Conservation (phyloP, 331 rosid species). For the Pyrus hybrid region DNA sequence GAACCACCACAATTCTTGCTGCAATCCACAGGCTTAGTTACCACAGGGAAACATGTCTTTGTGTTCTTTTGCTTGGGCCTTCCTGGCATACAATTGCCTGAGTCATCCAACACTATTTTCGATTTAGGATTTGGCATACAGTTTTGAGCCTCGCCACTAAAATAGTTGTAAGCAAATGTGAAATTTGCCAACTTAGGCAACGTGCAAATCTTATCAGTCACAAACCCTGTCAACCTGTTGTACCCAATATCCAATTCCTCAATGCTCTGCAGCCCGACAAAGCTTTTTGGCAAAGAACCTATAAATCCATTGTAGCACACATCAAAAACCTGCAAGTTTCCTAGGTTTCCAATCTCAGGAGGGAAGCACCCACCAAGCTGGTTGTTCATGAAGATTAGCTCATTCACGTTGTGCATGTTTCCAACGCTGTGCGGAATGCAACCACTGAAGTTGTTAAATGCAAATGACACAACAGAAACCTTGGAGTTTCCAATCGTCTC, state of each 20-base stretch:
- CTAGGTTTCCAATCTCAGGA: slow-evolving; percentile 35
- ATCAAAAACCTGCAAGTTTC: slow-evolving; percentile 24
- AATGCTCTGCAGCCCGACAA: slow-evolving; percentile 24
- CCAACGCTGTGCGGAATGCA: slow-evolving; percentile 47
- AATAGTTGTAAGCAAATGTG: slow-evolving; percentile 45
- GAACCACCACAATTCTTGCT: slow-evolving; percentile 32
- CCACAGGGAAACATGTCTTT: slow-evolving; percentile 22
- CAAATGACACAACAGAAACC: slow-evolving; percentile 40
- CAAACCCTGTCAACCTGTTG: slow-evolving; percentile 39
- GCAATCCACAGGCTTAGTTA: slow-evolving; percentile 42
- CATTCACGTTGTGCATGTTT: slow-evolving; percentile 40
- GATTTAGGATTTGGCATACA: slow-evolving; percentile 22
- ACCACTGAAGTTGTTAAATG: slow-evolving; percentile 44
- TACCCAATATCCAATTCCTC: slow-evolving; percentile 28
- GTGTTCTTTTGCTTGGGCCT: slow-evolving; percentile 39
- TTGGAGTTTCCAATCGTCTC: slow-evolving; percentile 44
- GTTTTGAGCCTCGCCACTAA: slow-evolving; percentile 33
- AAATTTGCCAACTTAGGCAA: slow-evolving; percentile 39
- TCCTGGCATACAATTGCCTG: slow-evolving; percentile 36
- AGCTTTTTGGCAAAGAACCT: slow-evolving; percentile 34
- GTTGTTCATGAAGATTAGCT: slow-evolving; percentile 39
- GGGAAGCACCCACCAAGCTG: slow-evolving; percentile 49
- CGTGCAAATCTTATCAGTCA: slow-evolving; percentile 30
- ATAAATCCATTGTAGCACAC: slow-evolving; percentile 26
- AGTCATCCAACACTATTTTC: slow-evolving; percentile 11